Base-by-base conservation (phyloP, 148 eudicot genomes). In the Chenopodium berlandieri region DNA sequence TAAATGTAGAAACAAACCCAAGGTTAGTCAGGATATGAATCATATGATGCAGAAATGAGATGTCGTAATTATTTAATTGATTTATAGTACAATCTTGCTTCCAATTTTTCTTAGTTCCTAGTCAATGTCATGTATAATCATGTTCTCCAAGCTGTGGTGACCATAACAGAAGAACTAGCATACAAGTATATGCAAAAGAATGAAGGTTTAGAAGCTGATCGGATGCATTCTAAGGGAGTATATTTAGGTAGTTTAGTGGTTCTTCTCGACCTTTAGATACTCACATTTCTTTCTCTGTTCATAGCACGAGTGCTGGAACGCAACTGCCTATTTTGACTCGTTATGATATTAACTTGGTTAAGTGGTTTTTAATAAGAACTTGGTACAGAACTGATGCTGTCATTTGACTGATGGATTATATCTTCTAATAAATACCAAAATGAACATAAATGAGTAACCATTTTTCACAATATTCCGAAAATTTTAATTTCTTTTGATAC, bases 91-190 rank as follows among this genome's bases (percentile, higher is more conserved):
- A n/a, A 30, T 44, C 17, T 71, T 52, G 16, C 17, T 46, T 47
- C 37, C 69, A 25, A 31, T 4, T 31, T 40, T 4, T 40, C 77
- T 76, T 13, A 70, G 20, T 67, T 76, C 46, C 32, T 73, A 22
- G 25, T 22, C 13, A 69, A 9, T 66, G 66, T 32, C 80, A 95
- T 97, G 85, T 95, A 88, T 76, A 86, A 86, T 84, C 94, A 83
- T 80, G 88, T 90, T 72, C 94, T 95, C 86, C 92, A 95, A 87
- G 87, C 97, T 73, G 98, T 95, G 27, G 80, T 93, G 34, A 95
- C 94, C 22, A 75, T 88, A 47, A 95, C 98, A 17, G 96, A 95
- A 79, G 98, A 95, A 75, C 85, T 95, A 78, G 98, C 98, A 16
- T 92, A 86, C 85, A 77, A 90, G 81, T 34, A 34, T 97, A 93